Conservation (phyloP, 371 early-diverging fungal genomes). For the Vavraia culicis region DNA sequence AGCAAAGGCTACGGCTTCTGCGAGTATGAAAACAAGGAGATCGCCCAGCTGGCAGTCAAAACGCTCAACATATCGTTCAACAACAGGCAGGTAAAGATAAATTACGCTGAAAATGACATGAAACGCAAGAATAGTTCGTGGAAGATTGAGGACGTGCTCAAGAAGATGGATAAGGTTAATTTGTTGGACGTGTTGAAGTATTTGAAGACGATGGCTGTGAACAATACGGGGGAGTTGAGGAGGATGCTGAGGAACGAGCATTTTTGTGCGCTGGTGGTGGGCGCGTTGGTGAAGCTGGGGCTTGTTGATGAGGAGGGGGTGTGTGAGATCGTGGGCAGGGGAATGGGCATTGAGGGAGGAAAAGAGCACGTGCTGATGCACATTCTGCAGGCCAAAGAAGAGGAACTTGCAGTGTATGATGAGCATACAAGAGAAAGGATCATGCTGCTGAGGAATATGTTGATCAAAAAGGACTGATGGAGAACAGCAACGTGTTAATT, state of each 20-base stretch:
- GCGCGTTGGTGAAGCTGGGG: slow-evolving; percentile 31
- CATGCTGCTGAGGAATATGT: slow-evolving; percentile 21
- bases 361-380: slow-evolving; percentile 38
- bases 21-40: slow-evolving; percentile 43
- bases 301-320: slow-evolving; percentile 23
- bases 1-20: slow-evolving; percentile 45
- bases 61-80: slow-evolving; percentile 42
- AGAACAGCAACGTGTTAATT: background rate
- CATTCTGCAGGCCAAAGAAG: slow-evolving; percentile 36
- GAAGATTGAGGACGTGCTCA: slow-evolving; percentile 33
- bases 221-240: slow-evolving; percentile 40
- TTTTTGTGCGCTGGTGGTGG: slow-evolving; percentile 35
- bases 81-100: slow-evolving; percentile 43
- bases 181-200: slow-evolving; percentile 41
- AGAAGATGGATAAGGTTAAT: slow-evolving; percentile 37
- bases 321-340: slow-evolving; percentile 26
- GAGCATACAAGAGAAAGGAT: slow-evolving; percentile 34
- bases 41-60: slow-evolving; percentile 44
- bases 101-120: slow-evolving; percentile 44
- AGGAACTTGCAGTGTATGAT: slow-evolving; percentile 28
- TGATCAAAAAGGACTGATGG: too few relatives aligned
- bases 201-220: slow-evolving; percentile 40
- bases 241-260: slow-evolving; percentile 29
- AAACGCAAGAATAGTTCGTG: slow-evolving; percentile 27
- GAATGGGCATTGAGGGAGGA: slow-evolving; percentile 33